Conservation (phyloP, 208 protist genomes). For the Leishmania amazonensis region DNA sequence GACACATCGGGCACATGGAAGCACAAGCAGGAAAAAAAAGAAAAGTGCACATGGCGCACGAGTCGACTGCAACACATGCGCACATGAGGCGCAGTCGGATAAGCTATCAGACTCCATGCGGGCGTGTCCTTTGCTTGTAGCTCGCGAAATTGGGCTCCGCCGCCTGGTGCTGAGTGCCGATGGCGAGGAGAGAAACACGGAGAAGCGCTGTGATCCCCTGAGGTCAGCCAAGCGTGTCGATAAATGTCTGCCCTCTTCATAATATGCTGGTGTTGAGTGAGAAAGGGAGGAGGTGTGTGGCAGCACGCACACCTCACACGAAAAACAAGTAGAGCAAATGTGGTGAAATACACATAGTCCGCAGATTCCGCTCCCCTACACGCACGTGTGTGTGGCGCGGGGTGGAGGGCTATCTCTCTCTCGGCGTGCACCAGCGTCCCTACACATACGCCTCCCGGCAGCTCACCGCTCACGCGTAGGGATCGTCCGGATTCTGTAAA, state of each 20-base stretch:
- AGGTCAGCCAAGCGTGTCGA: neutral
- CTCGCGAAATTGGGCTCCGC: neutral
- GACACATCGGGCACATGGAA: neutral
- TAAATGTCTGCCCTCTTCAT: neutral
- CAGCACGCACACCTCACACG: neutral
- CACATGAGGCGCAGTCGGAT: neutral
- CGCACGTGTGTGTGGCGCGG: neutral
- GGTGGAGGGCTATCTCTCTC: neutral
- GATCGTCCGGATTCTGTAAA: slow-evolving; percentile 21
- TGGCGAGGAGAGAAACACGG: slow-evolving; percentile 9
- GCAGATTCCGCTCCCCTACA: neutral
- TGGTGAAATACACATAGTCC: neutral
- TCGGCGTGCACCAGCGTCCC: neutral
- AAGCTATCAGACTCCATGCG: neutral
- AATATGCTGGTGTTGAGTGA: neutral
- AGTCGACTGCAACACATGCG: neutral
- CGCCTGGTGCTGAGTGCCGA: neutral
- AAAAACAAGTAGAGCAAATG: neutral
- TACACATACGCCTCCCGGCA: neutral
- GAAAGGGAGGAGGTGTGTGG: neutral
- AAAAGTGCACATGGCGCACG: neutral
- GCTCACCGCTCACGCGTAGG: slow-evolving; percentile 21
- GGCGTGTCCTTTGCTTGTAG: too few relatives aligned
- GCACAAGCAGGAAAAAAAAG: too few relatives aligned
- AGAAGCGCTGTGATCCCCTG: neutral